Evolutionary conservation across 2,329 filamentous ascomycete species (phyloP), one percentile per base, ranked within the genome.

Genomic region (Cytospora mali): DNA sequence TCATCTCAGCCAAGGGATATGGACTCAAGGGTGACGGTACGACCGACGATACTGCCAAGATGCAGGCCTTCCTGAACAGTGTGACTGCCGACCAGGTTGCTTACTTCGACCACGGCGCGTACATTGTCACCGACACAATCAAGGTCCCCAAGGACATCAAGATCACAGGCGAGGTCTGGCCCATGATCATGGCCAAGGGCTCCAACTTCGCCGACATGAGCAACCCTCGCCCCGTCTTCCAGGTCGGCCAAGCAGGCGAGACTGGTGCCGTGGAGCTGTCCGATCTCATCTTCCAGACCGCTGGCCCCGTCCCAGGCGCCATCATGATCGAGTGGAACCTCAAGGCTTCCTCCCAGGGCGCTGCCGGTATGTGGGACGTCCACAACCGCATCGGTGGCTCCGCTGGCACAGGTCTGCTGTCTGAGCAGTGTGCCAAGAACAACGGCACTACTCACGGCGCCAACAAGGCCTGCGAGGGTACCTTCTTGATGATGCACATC

Each of bases 251-350:
- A 71, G 77, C 84, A 13, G 92, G 92, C 58, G 90, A 96, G 67
- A 81, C 83, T 52, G 94, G 93, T 66, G 81, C 82, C 29, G 90
- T 97, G 54, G 93, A 97, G 78, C 94, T 97, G 72, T 90, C 88
- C 52, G 94, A 97, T 72, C 77, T 96, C 64, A 88, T 97, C 70
- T 89, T 98, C 69, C 86, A 92, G 75, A 97, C 93, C 31, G 84
- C 87, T 68, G 94, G 94, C 5, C 81, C 93, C 3, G 89, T 92
- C 66, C 90, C 93, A 0, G 94, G 94, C 68, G 94, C 93, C 21
- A 92, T 97, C 71, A 84, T 97, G 73, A 87, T 97, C 79, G 85
- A 97, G 75, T 97, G 92, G 90, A 97, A 97, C 77, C 80, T 97
- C 49, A 86, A 86, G 50, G 88, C 87, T 39, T 74, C 83, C 68